Conservation (phyloP, 495 filamentous ascomycete genomes). For the Podospora pseudopauciseta region DNA sequence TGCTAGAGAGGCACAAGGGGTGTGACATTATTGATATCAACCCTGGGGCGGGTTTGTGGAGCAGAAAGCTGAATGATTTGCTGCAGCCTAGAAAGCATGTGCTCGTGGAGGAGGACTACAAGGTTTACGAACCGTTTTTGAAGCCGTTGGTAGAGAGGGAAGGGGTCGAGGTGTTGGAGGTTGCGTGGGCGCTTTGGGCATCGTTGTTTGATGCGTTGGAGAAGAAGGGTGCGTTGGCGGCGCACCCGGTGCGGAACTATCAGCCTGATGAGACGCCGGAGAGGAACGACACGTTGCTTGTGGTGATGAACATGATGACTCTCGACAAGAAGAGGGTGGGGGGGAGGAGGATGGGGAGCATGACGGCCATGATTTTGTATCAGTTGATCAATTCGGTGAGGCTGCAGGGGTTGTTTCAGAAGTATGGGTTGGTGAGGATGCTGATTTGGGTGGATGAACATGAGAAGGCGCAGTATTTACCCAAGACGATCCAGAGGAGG, state of each 20-base stretch:
- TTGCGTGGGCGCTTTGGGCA: slow-evolving; percentile 47
- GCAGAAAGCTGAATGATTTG: slow-evolving; percentile 65
- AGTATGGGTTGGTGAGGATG: slow-evolving; percentile 67
- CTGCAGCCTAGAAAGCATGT: slow-evolving; percentile 77
- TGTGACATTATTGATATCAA: slow-evolving; percentile 83
- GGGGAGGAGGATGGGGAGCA: slow-evolving; percentile 31
- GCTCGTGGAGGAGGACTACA: slow-evolving; percentile 63
- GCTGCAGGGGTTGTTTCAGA: slow-evolving; percentile 48
- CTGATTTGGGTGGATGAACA: slow-evolving; percentile 56
- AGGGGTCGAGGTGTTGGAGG: slow-evolving; percentile 50
- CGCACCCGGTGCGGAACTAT: slow-evolving; percentile 37
- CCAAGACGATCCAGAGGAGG: slow-evolving; percentile 51
- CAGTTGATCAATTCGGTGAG: slow-evolving; percentile 48
- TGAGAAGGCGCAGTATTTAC: slow-evolving; percentile 51
- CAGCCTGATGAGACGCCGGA: slow-evolving; percentile 29
- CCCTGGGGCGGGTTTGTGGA: slow-evolving; percentile 73
- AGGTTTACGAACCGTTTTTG: slow-evolving; percentile 55
- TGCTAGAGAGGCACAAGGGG: slow-evolving; percentile 55
- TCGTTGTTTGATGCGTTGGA: slow-evolving; percentile 49
- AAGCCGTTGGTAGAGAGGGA: slow-evolving; percentile 56
- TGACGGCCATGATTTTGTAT: slow-evolving; percentile 42
- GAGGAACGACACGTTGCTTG: slow-evolving; percentile 63
- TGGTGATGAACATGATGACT: slow-evolving; percentile 56
- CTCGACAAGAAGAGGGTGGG: slow-evolving; percentile 36
- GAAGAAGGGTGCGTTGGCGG: slow-evolving; percentile 42